These are phyloP conservation scores for Onygenales sp. DNA, from an alignment of 2,329 filamentous ascomycete genomes.

Conservation along the genomic window DNA sequence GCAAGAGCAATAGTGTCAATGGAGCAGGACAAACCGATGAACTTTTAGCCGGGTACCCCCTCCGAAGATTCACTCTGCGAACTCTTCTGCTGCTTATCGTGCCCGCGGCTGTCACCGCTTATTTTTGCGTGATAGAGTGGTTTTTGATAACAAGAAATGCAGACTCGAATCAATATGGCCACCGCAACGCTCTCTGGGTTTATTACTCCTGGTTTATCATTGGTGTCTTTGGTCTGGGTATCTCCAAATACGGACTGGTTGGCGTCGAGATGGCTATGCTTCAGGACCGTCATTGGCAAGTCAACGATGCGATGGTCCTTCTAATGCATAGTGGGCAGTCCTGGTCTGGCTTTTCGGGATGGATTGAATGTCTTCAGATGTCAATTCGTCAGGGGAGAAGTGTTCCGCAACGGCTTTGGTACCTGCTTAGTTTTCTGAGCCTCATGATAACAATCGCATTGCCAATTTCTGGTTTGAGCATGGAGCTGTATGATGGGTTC, in stretches of 20 bases:
- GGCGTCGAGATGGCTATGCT: constrained; percentile 7
- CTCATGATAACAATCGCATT: constrained; percentile 1
- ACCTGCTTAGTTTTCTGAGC: not conserved
- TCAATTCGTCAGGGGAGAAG: not conserved
- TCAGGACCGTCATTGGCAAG: constrained; percentile 3
- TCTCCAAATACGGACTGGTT: constrained; percentile 2
- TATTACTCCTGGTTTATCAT: constrained; percentile 8
- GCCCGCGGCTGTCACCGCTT: not conserved
- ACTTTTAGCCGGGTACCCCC: not conserved
- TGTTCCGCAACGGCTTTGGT: not conserved
- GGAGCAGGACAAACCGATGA: not conserved
- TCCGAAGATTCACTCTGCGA: not conserved
- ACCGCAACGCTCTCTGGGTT: constrained; percentile 1
- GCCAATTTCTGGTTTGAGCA: constrained; percentile 5
- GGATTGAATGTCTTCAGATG: not conserved
- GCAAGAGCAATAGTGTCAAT: not conserved
- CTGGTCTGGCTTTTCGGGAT: not conserved
- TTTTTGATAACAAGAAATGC: not conserved
- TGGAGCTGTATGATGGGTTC: constrained; percentile 7
- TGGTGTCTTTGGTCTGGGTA: constrained; percentile 6
- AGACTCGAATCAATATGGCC: constrained; percentile 1
- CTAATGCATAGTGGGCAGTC: constrained; percentile 3
- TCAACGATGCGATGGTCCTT: constrained; percentile 1
- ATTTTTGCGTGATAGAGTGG: not conserved
- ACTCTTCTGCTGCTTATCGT: not conserved